These are phyloP conservation scores for Blastobotrys peoriensis DNA, from an alignment of 805 yeast species.

Conservation along the genomic window DNA sequence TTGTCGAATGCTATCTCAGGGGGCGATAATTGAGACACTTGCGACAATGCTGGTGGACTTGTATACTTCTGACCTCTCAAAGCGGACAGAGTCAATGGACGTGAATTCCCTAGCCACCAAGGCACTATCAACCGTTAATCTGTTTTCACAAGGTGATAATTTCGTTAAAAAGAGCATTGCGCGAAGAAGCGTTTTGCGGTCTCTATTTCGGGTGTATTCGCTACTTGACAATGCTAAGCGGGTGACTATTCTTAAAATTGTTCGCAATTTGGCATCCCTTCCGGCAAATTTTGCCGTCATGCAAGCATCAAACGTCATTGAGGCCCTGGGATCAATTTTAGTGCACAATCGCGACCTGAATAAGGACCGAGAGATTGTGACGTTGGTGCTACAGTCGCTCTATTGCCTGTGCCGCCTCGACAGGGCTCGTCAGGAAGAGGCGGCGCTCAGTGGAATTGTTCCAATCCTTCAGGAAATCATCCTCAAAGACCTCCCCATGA, in stretches of 20 bases:
- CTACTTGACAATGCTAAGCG: constrained; percentile 30
- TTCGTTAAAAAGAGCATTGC: constrained; percentile 33
- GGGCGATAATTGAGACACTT: constrained; percentile 35
- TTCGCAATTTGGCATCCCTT: constrained; percentile 29
- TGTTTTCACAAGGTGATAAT: constrained; percentile 43
- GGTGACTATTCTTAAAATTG: constrained; percentile 38
- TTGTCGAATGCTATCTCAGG: constrained; percentile 41
- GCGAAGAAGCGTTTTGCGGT: constrained; percentile 31
- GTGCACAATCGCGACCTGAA: no score
- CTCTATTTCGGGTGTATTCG: constrained; percentile 24
- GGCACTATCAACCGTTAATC: constrained; percentile 36
- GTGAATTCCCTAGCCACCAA: constrained; percentile 24
- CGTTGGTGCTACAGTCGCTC: constrained; percentile 42
- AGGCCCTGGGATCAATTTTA: constrained; percentile 35
- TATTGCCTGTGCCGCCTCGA: constrained; percentile 49
- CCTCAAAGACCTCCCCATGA: constrained; percentile 37
- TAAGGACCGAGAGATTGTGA: constrained; percentile 38
- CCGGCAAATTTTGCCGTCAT: constrained; percentile 25
- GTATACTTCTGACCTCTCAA: constrained; percentile 9
- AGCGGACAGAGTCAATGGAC: constrained; percentile 10
- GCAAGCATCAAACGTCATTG: constrained; percentile 36
- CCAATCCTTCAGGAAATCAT: constrained; percentile 40
- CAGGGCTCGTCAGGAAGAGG: constrained; percentile 39
- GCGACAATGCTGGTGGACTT: constrained; percentile 34
- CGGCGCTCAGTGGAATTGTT: constrained; percentile 42